Percentiles rank a stretch among this genome's conserved stretches.
These are phyloP conservation scores for Cladosporium velox DNA, from an alignment of 2,329 filamentous ascomycete genomes.

Conservation along the genomic window DNA sequence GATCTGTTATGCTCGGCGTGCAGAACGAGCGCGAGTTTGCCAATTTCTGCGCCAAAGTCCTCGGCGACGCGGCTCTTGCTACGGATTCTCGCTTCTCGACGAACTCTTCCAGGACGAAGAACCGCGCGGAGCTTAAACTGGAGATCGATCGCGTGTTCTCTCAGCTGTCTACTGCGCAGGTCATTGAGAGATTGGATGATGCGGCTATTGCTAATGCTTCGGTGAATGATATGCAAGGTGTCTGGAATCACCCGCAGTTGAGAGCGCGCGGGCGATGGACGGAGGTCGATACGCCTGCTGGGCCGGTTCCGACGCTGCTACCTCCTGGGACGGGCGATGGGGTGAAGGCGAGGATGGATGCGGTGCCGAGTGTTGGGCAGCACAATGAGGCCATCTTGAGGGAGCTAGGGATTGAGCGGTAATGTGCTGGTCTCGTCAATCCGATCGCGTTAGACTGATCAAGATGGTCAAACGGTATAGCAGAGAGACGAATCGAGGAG, in stretches of 20 bases:
- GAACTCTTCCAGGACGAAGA: background rate
- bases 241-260: constrained; percentile 56
- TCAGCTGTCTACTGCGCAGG: constrained; percentile 43
- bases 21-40: constrained; percentile 59
- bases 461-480: too few species aligned
- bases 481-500: too few species aligned
- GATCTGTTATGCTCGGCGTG: constrained; percentile 55
- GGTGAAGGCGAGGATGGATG: constrained; percentile 40
- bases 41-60: constrained; percentile 49
- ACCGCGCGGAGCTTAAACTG: background rate
- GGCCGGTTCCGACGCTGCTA: constrained; percentile 50
- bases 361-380: constrained; percentile 52
- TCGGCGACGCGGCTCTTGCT: constrained; percentile 44
- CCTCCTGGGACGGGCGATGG: constrained; percentile 47
- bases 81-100: constrained; percentile 41
- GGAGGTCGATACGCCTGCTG: constrained; percentile 48
- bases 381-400: constrained; percentile 48
- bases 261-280: constrained; percentile 52
- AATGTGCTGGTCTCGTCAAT: background rate
- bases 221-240: constrained; percentile 55
- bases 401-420: constrained; percentile 5
- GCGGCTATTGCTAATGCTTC: constrained; percentile 56
- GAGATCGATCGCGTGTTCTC: constrained; percentile 37
- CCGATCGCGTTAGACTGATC: too few species aligned
- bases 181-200: constrained; percentile 47